Percentiles rank a stretch among this genome's conserved stretches.
phyloP scores from a whole-genome alignment of 2,329 filamentous ascomycete species.

The Alternaria conjuncta region DNA sequence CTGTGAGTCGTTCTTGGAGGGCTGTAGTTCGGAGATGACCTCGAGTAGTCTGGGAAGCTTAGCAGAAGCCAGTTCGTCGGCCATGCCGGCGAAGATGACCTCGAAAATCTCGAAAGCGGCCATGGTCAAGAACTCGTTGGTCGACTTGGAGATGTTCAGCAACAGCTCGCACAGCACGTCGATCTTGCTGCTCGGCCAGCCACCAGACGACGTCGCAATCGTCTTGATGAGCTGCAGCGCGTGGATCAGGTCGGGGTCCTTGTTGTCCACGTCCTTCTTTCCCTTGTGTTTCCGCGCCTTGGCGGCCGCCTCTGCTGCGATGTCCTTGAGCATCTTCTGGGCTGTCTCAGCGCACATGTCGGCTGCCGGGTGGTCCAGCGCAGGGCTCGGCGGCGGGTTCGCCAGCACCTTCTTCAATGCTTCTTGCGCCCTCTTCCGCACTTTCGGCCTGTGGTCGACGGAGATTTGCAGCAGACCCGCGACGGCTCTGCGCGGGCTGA shows the following conservation, averaged over 20 bases:
- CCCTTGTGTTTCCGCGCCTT: conserved; percentile 70
- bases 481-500: conserved; percentile 85
- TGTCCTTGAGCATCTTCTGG: conserved; percentile 77
- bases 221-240: conserved; percentile 91
- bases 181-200: conserved; percentile 96
- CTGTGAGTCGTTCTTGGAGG: conserved; percentile 91
- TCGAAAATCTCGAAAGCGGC: conserved; percentile 97
- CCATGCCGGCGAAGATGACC: conserved; percentile 92
- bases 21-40: conserved; percentile 89
- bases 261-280: conserved; percentile 61
- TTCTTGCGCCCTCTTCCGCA: conserved; percentile 91
- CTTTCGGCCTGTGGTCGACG: conserved; percentile 88
- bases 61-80: conserved; percentile 82
- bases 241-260: conserved; percentile 88
- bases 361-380: conserved; percentile 89
- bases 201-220: conserved; percentile 82
- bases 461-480: conserved; percentile 85
- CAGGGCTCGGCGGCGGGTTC: conserved; percentile 87
- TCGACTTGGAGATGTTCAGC: conserved; percentile 85
- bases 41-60: conserved; percentile 90
- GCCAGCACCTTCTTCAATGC: conserved; percentile 82
- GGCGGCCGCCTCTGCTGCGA: conserved; percentile 73
- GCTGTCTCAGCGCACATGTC: conserved; percentile 96
- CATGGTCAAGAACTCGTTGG: conserved; percentile 96
- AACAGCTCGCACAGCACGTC: conserved; percentile 89